Evolutionary conservation across 2,329 filamentous ascomycete genomes (phyloP).

Genomic region (Orbilia quercus): DNA sequence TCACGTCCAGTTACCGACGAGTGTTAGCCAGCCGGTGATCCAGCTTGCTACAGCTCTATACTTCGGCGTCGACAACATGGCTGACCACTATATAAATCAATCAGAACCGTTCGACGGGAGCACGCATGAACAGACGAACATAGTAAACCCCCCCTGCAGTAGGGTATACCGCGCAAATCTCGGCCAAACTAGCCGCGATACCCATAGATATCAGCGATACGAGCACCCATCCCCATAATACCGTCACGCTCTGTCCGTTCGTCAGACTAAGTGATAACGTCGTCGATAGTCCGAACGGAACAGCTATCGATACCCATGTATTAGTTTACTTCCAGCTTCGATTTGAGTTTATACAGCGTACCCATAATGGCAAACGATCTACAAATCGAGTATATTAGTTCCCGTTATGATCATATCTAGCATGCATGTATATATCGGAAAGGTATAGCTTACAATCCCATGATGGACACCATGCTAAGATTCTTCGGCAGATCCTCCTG

Average conservation of each 20-base stretch:
- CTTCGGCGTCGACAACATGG: conserved; percentile 73
- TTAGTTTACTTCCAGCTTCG: background rate
- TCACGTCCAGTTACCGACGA: conserved; percentile 78
- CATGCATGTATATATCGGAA: background rate
- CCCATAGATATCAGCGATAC: conserved; percentile 73
- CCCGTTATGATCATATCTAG: conserved; percentile 8
- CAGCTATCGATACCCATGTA: conserved; percentile 62
- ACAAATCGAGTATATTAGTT: conserved; percentile 33
- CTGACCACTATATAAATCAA: conserved; percentile 65
- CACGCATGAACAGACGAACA: conserved; percentile 14
- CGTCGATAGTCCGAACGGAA: conserved; percentile 75
- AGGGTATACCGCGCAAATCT: conserved; percentile 76
- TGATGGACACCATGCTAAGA: conserved; percentile 75
- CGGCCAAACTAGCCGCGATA: conserved; percentile 75
- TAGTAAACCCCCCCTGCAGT: conserved; percentile 78
- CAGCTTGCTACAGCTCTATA: conserved; percentile 76
- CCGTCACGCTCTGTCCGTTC: conserved; percentile 75
- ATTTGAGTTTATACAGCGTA: conserved; percentile 14
- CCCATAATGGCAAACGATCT: conserved; percentile 79
- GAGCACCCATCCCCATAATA: conserved; percentile 77
- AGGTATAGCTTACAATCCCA: conserved; percentile 69
- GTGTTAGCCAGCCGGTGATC: conserved; percentile 77
- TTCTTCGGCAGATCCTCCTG: conserved; percentile 72
- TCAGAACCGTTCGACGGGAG: background rate
- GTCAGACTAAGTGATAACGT: conserved; percentile 76